Conservation (phyloP, 1,139 yeast species). For the Yamadazyma diospyri region DNA sequence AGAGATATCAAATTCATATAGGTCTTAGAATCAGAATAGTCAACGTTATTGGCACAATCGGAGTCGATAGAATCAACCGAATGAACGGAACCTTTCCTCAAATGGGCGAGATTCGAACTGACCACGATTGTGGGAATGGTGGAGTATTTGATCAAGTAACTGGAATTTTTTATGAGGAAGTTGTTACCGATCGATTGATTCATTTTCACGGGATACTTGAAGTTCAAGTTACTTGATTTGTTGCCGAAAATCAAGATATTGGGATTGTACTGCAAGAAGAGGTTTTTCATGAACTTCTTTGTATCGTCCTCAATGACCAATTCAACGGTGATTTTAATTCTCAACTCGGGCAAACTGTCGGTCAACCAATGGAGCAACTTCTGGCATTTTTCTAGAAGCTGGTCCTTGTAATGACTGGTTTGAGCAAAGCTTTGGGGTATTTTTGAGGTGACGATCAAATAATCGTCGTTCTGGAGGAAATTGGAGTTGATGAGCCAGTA, state of each 20-base stretch:
- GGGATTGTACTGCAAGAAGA: conserved; percentile 43
- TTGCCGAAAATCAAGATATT: conserved; percentile 38
- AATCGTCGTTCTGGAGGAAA: conserved; percentile 39
- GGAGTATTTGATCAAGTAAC: conserved; percentile 40
- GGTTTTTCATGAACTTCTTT: conserved; percentile 34
- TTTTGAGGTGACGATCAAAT: conserved; percentile 36
- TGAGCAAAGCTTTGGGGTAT: conserved; percentile 19
- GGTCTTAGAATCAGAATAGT: conserved; percentile 14
- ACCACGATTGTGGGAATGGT: conserved; percentile 40
- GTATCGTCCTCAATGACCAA: conserved; percentile 27
- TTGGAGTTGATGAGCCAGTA: conserved; percentile 27
- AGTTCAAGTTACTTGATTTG: conserved; percentile 39
- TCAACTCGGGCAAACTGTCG: conserved; percentile 28
- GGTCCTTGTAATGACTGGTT: conserved; percentile 10
- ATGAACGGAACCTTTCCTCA: conserved; percentile 4
- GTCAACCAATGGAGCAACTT: conserved; percentile 39
- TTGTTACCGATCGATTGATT: conserved; percentile 16
- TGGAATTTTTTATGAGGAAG: conserved; percentile 35
- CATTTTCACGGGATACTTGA: conserved; percentile 39
- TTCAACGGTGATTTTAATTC: conserved; percentile 55
- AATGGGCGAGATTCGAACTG: conserved; percentile 21
- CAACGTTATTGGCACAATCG: conserved; percentile 1
- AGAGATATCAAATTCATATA: conserved; percentile 19
- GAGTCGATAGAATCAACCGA: conserved; percentile 9
- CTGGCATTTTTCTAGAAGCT: conserved; percentile 37